A percentile compares a stretch with the other conserved stretches of the same genome.
Conservation (phyloP, 306 rosid species). For the Citrullus mucosospermus region DNA sequence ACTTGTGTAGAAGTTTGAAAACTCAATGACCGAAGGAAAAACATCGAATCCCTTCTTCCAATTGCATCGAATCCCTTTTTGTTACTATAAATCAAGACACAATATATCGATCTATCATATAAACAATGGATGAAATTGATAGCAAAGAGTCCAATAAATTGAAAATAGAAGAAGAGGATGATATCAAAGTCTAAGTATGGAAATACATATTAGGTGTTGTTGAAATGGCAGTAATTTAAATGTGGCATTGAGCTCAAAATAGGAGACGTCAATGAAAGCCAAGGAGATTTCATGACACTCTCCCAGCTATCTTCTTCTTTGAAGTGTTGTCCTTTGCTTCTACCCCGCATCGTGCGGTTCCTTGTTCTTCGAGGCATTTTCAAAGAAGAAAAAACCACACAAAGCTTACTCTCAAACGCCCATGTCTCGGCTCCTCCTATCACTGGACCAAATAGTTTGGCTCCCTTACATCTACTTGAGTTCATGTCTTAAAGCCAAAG, state of each 20-base stretch:
- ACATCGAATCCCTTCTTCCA: no score
- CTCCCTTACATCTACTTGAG: background rate
- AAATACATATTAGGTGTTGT: background rate
- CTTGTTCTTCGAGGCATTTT: constrained; percentile 6
- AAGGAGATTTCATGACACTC: background rate
- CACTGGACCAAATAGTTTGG: constrained; percentile 12
- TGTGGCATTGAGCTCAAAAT: constrained; percentile 31
- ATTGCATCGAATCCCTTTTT: no score
- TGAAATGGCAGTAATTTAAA: background rate
- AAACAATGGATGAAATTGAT: background rate
- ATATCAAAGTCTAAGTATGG: background rate
- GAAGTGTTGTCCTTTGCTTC: constrained; percentile 6
- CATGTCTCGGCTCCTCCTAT: constrained; percentile 12
- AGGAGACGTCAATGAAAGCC: constrained; percentile 20
- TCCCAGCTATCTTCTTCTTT: background rate
- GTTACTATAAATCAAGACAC: no score
- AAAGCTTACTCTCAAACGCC: constrained; percentile 20
- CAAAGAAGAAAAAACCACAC: constrained; percentile 12
- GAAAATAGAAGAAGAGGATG: background rate
- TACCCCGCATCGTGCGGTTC: background rate
- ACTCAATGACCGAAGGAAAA: no score
- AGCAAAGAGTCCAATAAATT: background rate
- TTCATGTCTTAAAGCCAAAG: background rate
- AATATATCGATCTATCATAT: no score
- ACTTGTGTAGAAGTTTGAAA: no score